Evolutionary conservation across 768 basidiomycete species (phyloP), one percentile per base, ranked within the genome.

Genomic region (Clathrus columnatus): DNA sequence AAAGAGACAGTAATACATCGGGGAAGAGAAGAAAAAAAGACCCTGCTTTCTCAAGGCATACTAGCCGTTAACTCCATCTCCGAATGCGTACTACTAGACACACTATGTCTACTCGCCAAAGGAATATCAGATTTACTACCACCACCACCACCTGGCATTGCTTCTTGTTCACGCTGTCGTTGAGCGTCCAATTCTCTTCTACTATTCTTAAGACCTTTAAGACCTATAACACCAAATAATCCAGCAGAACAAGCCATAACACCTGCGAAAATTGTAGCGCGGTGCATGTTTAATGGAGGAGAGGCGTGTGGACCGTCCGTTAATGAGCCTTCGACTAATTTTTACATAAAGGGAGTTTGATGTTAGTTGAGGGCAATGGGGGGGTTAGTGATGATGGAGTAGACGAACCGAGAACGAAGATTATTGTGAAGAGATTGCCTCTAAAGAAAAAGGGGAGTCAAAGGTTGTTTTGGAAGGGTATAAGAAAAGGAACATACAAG

Each of bases 221-320:
- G 51, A 43, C 82, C 69, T 61, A 83, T 76, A 1, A 85, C 64
- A 6, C 70, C 56, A 8, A 64, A 51, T 27, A 73, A 70, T 14
- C 32, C 51, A 8, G 73, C 64, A 1, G 59, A 67, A 56, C 78
- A 59, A 3, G 81, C 72, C 44, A 82, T 60, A 0, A 70, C 66
- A 3, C 80, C 87, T 24, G 85, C 79, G 63, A 92, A 80, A 23
- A 91, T 81, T 43, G 87, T 68, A 2, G 80, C 79, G 10, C 73
- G 70, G 30, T 67, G 78, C 86, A 92, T 87, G 67, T 87, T 87
- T 27, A 79, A 69, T 0, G 89, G 88, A 0, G 88, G 89, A 48
- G 75, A 65, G 14, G 83, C 87, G 32, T 75, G 66, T 11, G 73
- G 61, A 4, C 79, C 71, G 8, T 36, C 36, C 45, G 87, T 83